Conservation (phyloP, 768 basidiomycete species). For the Phanerochaete sordida region DNA sequence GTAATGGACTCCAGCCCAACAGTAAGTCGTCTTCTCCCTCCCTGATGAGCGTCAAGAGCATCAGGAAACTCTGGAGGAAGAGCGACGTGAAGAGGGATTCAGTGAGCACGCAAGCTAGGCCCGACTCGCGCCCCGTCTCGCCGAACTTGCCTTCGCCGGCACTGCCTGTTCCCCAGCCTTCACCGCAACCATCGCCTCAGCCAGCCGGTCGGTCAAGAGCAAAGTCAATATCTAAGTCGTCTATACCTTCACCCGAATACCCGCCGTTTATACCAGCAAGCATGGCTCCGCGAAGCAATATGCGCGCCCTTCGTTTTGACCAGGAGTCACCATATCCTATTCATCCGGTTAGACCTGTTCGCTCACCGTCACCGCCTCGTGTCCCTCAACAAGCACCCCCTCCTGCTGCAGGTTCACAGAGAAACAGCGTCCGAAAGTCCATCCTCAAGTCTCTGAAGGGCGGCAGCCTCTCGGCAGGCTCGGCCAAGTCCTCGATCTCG, state of each 20-base stretch:
- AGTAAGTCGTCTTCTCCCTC: conserved; percentile 37
- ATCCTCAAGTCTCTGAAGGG: conserved; percentile 67
- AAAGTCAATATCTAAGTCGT: conserved; percentile 13
- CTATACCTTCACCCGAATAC: conserved; percentile 17
- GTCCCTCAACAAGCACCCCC: conserved; percentile 17
- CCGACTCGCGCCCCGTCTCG: conserved; percentile 23
- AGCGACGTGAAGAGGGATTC: conserved; percentile 47
- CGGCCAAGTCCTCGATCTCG: conserved; percentile 19
- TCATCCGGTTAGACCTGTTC: conserved; percentile 25
- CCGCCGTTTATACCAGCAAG: neutral
- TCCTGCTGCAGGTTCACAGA: conserved; percentile 30
- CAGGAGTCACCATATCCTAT: conserved; percentile 69
- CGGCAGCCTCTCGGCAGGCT: conserved; percentile 20
- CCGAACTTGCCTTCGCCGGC: conserved; percentile 15
- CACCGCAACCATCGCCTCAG: conserved; percentile 3
- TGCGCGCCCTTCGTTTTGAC: conserved; percentile 59
- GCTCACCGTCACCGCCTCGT: conserved; percentile 16
- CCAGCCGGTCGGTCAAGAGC: conserved; percentile 10
- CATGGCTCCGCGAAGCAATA: conserved; percentile 33
- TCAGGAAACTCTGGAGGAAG: conserved; percentile 78
- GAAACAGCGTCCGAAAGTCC: conserved; percentile 57
- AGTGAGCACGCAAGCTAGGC: conserved; percentile 8
- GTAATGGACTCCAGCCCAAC: neutral
- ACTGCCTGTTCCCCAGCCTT: neutral
- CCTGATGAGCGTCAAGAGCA: conserved; percentile 68